Evolutionary conservation across 2,329 filamentous ascomycete genomes (phyloP), one percentile per base, ranked within the genome.

Genomic region (Trichoderma endophyticum): DNA sequence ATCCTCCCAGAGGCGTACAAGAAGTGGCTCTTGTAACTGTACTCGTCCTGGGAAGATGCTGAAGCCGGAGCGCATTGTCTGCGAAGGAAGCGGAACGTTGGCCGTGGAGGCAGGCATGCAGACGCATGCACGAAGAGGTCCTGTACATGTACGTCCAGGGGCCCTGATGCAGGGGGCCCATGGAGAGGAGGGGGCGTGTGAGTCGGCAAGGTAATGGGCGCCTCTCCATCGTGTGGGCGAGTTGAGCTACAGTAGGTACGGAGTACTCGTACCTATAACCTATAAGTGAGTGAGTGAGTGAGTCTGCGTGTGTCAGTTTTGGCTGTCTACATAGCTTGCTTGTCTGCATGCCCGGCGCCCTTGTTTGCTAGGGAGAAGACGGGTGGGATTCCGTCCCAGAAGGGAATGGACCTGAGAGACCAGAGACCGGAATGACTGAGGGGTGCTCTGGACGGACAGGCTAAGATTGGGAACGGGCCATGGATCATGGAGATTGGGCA

Each of bases 1-100:
- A 70, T 64, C 66, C 39, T 70, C 71, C 65, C 60, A 72, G 66
- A 70, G 56, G 66, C 66, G 66, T 72, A 60, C 65, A 60, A 60
- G 65, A 65, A 65, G 39, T 70, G 60, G 65, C n/a, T 61, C 70
- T 67, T 61, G 70, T 28, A 56, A 43, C 34, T 61, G 64, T 67
- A 54, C 62, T 51, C 66, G 36, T 12, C 51, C 28, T 61, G 43
- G 57, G 56, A 60, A 36, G 32, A 62, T 24, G 28, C 39, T 36
- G 57, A 68, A 28, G 54, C 65, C 54, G 54, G 34, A 68, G 65
- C 51, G 67, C 48, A 70, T 70, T 51, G 64, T 71, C 62, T 71
- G 70, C 26, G 69, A 73, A 71, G 62, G 72, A 65, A 70, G 66
- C 66, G 60, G 63, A 59, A 71, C 69, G 72, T 73, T 73, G 72